A percentile compares a stretch with the other conserved stretches of the same genome.
Evolutionary conservation across 2,329 filamentous ascomycete species (phyloP).

Genomic region (Teratosphaeria destructans): DNA sequence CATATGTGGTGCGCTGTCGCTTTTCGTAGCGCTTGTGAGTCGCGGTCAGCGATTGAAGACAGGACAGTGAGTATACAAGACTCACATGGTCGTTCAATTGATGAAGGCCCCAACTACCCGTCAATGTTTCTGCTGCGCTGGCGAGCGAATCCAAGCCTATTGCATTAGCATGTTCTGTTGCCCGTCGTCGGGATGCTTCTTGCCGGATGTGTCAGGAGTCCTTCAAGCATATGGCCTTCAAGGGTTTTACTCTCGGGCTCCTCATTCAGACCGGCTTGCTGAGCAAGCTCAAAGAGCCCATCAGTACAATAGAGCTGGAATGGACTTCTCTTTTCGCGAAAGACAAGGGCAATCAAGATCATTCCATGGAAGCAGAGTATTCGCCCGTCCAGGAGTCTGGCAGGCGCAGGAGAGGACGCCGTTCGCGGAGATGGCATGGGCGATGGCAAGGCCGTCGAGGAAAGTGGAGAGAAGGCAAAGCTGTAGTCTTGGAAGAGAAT

Average conservation of each 20-base stretch:
- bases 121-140: too few relatives aligned
- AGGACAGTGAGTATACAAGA: not conserved
- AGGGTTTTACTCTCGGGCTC: too few relatives aligned
- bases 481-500: slow-evolving; percentile 6
- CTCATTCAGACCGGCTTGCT: not conserved
- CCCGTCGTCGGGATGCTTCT: not conserved
- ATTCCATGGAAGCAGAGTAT: not conserved
- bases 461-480: slow-evolving; percentile 16
- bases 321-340: not conserved
- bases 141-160: too few relatives aligned
- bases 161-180: not conserved
- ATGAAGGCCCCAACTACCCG: not conserved
- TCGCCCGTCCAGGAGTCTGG: not conserved
- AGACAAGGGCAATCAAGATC: not conserved
- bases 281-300: not conserved
- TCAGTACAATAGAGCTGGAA: not conserved
- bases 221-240: too few relatives aligned
- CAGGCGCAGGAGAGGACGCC: slow-evolving; percentile 49
- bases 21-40: not conserved
- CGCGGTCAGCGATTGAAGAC: not conserved
- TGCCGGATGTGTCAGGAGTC: not conserved
- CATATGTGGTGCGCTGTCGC: not conserved
- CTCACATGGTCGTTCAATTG: not conserved
- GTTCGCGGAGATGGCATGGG: slow-evolving; percentile 71
- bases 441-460: slow-evolving; percentile 44